These are phyloP conservation scores for Verticillium klebahnii DNA, from an alignment of 2,329 filamentous ascomycete genomes.

Conservation along the genomic window DNA sequence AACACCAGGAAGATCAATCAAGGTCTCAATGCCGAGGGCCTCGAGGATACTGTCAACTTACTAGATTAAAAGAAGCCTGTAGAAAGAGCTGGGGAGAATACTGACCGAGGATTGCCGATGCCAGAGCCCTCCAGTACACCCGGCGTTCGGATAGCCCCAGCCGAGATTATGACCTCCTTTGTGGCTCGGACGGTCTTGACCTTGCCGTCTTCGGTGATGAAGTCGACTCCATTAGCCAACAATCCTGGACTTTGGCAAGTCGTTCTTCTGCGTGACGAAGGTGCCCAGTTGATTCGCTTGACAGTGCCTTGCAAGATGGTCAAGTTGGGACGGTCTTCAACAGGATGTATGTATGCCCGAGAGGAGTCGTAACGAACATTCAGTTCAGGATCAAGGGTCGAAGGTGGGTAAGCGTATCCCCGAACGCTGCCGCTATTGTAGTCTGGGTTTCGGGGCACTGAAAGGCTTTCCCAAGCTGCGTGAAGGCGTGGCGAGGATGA, in stretches of 20 bases:
- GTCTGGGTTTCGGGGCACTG: slow-evolving; percentile 28
- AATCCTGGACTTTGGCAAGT: slow-evolving; percentile 5
- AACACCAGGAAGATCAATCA: slow-evolving; percentile 43
- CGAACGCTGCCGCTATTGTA: slow-evolving; percentile 31
- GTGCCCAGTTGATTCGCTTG: slow-evolving; percentile 22
- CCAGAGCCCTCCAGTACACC: slow-evolving; percentile 49
- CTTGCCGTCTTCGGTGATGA: slow-evolving; percentile 28
- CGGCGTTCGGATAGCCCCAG: slow-evolving; percentile 46
- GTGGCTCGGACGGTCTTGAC: slow-evolving; percentile 27
- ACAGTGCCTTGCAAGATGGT: slow-evolving; percentile 32
- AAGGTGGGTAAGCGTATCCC: slow-evolving; percentile 32
- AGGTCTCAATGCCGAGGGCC: slow-evolving; percentile 34
- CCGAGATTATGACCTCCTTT: slow-evolving; percentile 43
- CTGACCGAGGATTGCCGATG: slow-evolving; percentile 35
- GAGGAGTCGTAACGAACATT: slow-evolving; percentile 36
- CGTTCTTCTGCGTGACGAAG: neutral
- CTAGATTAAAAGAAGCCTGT: slow-evolving; percentile 8
- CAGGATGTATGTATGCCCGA: slow-evolving; percentile 34
- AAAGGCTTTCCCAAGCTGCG: slow-evolving; percentile 26
- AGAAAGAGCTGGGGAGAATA: neutral
- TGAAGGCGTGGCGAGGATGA: slow-evolving; percentile 21
- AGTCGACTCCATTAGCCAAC: slow-evolving; percentile 29
- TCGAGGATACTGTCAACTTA: slow-evolving; percentile 27
- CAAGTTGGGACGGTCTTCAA: slow-evolving; percentile 32
- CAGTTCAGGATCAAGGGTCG: slow-evolving; percentile 30